Percentiles rank a stretch among this genome's conserved stretches.
phyloP scores from a whole-genome alignment of 345 rosid genomes.

The Arabidopsis suecica region DNA sequence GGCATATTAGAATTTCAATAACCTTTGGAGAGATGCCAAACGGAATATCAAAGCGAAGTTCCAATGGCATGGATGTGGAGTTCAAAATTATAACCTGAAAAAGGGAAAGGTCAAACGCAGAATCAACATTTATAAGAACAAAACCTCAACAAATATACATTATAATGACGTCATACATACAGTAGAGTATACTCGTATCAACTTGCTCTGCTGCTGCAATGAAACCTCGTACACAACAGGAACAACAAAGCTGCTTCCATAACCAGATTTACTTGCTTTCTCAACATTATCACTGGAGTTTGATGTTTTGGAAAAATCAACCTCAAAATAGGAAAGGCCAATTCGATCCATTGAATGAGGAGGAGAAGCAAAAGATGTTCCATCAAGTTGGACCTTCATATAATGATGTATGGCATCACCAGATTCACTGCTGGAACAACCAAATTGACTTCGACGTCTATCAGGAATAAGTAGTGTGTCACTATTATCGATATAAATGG shows the following conservation, averaged over 20 bases:
- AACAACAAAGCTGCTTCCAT: constrained; percentile 64
- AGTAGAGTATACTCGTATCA: constrained; percentile 84
- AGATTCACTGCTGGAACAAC: constrained; percentile 63
- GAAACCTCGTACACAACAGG: constrained; percentile 97
- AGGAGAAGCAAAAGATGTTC: constrained; percentile 73
- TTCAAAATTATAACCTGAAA: constrained; percentile 80
- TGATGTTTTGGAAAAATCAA: constrained; percentile 76
- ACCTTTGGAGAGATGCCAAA: constrained; percentile 96
- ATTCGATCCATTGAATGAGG: constrained; percentile 93
- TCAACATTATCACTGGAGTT: constrained; percentile 44
- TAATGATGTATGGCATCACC: constrained; percentile 72
- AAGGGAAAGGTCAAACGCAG: constrained; percentile 36
- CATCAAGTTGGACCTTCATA: constrained; percentile 80
- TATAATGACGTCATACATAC: constrained; percentile 53
- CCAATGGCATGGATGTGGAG: constrained; percentile 78
- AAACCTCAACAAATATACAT: not conserved
- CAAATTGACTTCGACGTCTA: constrained; percentile 62
- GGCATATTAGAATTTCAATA: constrained; percentile 27
- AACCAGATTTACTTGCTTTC: constrained; percentile 48
- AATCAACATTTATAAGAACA: constrained; percentile 26
- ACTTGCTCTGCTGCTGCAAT: constrained; percentile 79
- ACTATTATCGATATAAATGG: constrained; percentile 67
- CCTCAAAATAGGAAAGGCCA: constrained; percentile 82
- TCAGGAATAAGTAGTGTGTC: constrained; percentile 60
- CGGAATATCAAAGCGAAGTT: constrained; percentile 94